phyloP scores from a whole-genome alignment of 2,329 filamentous ascomycete species.

The Pseudogymnoascus sp. region DNA sequence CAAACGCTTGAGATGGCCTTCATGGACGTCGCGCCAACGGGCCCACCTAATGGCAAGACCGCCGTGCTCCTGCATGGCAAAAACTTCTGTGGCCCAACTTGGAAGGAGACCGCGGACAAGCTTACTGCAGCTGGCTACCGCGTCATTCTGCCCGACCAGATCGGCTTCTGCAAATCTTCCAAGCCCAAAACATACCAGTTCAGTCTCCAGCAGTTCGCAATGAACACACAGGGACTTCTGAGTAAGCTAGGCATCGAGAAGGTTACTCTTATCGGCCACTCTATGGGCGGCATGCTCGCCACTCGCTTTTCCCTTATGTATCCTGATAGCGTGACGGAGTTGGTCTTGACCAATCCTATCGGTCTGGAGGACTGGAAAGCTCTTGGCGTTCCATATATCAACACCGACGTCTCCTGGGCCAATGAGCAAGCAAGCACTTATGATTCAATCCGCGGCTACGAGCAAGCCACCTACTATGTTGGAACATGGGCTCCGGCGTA shows the following conservation, averaged over 20 bases:
- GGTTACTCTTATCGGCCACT: constrained; percentile 44
- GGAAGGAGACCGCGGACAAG: constrained; percentile 38
- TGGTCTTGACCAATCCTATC: constrained; percentile 44
- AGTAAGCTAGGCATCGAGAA: constrained; percentile 35
- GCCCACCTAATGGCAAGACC: constrained; percentile 19
- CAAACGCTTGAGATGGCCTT: constrained; percentile 46
- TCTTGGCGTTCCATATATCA: constrained; percentile 39
- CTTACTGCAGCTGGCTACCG: constrained; percentile 39
- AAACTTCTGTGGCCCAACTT: constrained; percentile 48
- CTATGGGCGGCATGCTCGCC: constrained; percentile 46
- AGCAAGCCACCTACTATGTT: constrained; percentile 41
- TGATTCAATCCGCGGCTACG: constrained; percentile 37
- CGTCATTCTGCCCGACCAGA: constrained; percentile 45
- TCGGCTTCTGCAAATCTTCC: constrained; percentile 50
- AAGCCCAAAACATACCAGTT: constrained; percentile 45
- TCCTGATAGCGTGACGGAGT: constrained; percentile 33
- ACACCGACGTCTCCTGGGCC: constrained; percentile 33
- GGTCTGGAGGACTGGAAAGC: constrained; percentile 22
- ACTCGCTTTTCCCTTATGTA: constrained; percentile 45
- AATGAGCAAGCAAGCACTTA: constrained; percentile 36
- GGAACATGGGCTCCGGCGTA: constrained; percentile 41
- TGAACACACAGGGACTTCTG: constrained; percentile 43
- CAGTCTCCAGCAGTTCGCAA: constrained; percentile 41
- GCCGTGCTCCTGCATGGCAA: constrained; percentile 44
- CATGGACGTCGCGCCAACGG: constrained; percentile 41